These are phyloP conservation scores for Herpetomonas tarakana DNA, from an alignment of 208 protist species.

Conservation along the genomic window DNA sequence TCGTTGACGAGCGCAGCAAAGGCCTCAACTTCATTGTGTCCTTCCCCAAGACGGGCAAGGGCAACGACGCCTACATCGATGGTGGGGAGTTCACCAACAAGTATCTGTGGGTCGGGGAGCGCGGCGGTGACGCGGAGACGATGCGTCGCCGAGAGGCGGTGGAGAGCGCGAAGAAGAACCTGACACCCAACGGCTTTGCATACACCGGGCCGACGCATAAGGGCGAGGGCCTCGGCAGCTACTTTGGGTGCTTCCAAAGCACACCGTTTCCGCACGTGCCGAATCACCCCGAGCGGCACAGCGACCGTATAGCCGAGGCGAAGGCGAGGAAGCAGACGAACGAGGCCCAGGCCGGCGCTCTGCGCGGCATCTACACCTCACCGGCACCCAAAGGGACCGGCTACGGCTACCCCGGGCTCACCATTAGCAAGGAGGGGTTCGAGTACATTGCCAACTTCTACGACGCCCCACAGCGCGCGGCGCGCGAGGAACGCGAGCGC, in stretches of 20 bases:
- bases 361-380: constrained; percentile 74
- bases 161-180: constrained; percentile 59
- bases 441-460: constrained; percentile 87
- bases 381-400: constrained; percentile 65
- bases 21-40: constrained; percentile 65
- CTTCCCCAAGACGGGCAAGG: constrained; percentile 73
- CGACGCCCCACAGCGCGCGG: constrained; percentile 67
- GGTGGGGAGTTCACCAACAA: constrained; percentile 63
- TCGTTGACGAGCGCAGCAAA: constrained; percentile 55
- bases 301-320: constrained; percentile 23
- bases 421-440: constrained; percentile 48
- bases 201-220: constrained; percentile 43
- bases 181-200: constrained; percentile 80
- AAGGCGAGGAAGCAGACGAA: background rate
- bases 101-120: constrained; percentile 79
- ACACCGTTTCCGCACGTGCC: constrained; percentile 59
- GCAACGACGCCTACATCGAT: constrained; percentile 83
- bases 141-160: constrained; percentile 42
- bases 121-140: constrained; percentile 56
- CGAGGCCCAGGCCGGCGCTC: background rate
- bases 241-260: constrained; percentile 78
- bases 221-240: constrained; percentile 69
- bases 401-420: constrained; percentile 57
- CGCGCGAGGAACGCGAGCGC: constrained; percentile 35
- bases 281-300: constrained; percentile 38